Conservation (phyloP, 441 rosid species). For the Eruca vesicaria region DNA sequence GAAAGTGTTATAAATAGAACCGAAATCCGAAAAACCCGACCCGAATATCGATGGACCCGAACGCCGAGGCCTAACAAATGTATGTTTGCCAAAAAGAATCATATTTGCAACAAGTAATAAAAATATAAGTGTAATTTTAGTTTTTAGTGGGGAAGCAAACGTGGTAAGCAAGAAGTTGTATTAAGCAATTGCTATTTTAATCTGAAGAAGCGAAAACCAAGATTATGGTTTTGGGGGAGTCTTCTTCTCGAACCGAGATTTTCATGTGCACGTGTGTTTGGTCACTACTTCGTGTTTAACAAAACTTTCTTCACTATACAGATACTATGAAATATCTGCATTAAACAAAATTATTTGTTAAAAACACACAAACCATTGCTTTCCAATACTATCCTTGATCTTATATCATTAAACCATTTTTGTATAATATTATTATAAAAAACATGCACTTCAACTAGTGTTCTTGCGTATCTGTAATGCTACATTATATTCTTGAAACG, state of each 20-base stretch:
- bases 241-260: conserved; percentile 36
- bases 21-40: no score
- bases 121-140: neutral
- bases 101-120: neutral
- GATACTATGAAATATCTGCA: neutral
- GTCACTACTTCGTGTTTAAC: conserved; percentile 41
- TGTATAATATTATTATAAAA: neutral
- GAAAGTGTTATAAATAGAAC: no score
- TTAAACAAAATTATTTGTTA: neutral
- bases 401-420: neutral
- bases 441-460: neutral
- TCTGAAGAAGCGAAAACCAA: conserved; percentile 26
- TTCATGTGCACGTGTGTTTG: conserved; percentile 42
- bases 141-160: conserved; percentile 8
- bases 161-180: conserved; percentile 32
- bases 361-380: neutral
- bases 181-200: neutral
- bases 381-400: conserved; percentile 6
- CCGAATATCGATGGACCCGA: no score
- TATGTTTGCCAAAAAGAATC: conserved; percentile 1
- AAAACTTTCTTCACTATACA: conserved; percentile 12
- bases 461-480: neutral
- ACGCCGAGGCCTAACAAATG: no score
- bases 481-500: neutral
- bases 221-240: conserved; percentile 35